Evolutionary conservation across 176 grass and related monocot species (phyloP).

Genomic region (Saccharum officinarum): DNA sequence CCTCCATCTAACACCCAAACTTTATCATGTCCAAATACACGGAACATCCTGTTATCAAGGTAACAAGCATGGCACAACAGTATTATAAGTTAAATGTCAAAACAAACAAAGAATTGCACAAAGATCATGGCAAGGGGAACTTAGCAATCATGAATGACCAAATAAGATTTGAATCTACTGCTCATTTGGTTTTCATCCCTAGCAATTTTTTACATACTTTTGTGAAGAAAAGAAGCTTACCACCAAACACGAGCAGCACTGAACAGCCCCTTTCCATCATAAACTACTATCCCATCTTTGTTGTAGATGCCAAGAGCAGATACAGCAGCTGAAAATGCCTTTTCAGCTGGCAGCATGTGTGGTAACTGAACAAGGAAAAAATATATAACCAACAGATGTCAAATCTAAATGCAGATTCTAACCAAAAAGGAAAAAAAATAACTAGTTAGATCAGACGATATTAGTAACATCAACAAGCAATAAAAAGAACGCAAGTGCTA

Average conservation of each 20-base stretch:
- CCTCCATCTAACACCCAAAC: slow-evolving; percentile 97
- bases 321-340: slow-evolving; percentile 94
- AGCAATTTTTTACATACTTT: background rate
- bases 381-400: background rate
- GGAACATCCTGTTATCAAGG: slow-evolving; percentile 80
- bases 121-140: background rate
- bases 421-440: background rate
- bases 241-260: slow-evolving; percentile 98
- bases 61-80: slow-evolving; percentile 1
- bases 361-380: slow-evolving; percentile 67
- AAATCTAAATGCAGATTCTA: background rate
- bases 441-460: background rate
- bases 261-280: slow-evolving; percentile 96
- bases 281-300: slow-evolving; percentile 90
- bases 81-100: background rate
- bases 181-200: background rate
- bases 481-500: background rate
- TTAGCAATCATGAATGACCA: slow-evolving; percentile 1
- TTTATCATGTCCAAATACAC: slow-evolving; percentile 92
- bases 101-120: slow-evolving; percentile 8
- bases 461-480: background rate
- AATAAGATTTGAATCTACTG: background rate
- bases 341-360: slow-evolving; percentile 95
- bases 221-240: slow-evolving; percentile 45
- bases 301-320: slow-evolving; percentile 93